Evolutionary conservation across 768 basidiomycete genomes (phyloP), one percentile per base, ranked within the genome.

Genomic region (Trametes sanguinea): DNA sequence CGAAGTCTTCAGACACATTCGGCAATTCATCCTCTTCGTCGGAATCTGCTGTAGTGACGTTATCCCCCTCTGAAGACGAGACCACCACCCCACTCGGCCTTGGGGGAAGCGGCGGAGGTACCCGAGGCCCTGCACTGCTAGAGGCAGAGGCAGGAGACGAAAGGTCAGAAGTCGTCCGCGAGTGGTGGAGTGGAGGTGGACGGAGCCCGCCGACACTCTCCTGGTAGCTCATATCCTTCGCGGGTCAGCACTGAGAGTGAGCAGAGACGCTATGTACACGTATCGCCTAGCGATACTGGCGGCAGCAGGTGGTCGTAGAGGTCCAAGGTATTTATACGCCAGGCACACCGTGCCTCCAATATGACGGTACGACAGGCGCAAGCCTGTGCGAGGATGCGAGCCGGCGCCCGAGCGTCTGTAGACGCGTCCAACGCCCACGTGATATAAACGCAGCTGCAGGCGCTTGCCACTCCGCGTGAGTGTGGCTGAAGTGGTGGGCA

Each of bases 21-120:
- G 11, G 48, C 9, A 32, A 10, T 11, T 32, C 29, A 8, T 32
- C 29, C 29, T 50, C 48, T 30, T 50, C 48, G 8, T 32, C 48
- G 14, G 48, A 30, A 6, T 50, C 48, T 16, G 30, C 35, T 37
- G 35, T 9, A 4, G 9, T 9, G 11, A 29, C 22, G 2, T 43
- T 32, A 2, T 59, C 57, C 14, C 35, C 50, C 8, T n/a, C 30
- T 16, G 30, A 16, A 17, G 32, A 42, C 2, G 57, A 37, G 11
- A 59, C 57, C 7, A n/a, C 30, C n/a, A 27, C 17, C 6, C 8
- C 32, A 32, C 13, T 42, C 2, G 57, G 57, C 13, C 57, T 30
- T 27, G 57, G 57, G 6, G 57, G 57, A 13, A 59, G 57, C 14
- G 57, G 57, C 1, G 57, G 57, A 44, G 57, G 57, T 6, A 33